Conservation (phyloP, 2,329 filamentous ascomycete species). For the Achaetomium macrosporum region DNA sequence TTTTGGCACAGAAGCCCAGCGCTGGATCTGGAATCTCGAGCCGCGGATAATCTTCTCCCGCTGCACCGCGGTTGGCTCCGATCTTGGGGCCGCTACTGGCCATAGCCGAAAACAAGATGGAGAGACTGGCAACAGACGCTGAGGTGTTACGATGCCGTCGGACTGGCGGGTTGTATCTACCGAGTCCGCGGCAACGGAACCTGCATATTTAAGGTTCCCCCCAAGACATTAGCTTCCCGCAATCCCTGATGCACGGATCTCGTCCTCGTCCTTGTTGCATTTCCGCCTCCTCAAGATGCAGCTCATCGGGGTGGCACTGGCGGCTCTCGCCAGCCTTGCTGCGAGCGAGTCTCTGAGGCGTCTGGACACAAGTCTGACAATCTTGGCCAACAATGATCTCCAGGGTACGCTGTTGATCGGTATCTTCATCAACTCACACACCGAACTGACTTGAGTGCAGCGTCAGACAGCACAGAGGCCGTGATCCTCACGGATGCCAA, state of each 20-base stretch:
- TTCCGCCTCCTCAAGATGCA: conserved; percentile 6
- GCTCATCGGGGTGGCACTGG: conserved; percentile 1
- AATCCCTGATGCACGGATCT: background rate
- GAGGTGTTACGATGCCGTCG: background rate
- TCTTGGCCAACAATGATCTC: conserved; percentile 38
- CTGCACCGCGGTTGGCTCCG: background rate
- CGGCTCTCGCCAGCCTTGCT: conserved; percentile 14
- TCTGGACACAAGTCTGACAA: conserved; percentile 33
- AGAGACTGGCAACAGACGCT: background rate
- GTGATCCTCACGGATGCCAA: conserved; percentile 32
- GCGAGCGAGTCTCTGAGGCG: conserved; percentile 29
- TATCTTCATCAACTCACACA: background rate
- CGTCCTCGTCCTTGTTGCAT: background rate
- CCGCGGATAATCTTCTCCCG: conserved; percentile 10
- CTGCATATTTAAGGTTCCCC: conserved; percentile 10
- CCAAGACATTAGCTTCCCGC: background rate
- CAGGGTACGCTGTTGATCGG: conserved; percentile 27
- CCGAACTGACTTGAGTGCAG: conserved; percentile 23
- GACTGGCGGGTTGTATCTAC: background rate
- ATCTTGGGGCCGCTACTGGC: conserved; percentile 2
- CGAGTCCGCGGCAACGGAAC: conserved; percentile 1
- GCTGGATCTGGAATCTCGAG: background rate
- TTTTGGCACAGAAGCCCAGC: background rate
- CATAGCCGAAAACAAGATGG: conserved; percentile 4
- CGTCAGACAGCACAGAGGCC: conserved; percentile 29